These are phyloP conservation scores for Thuidium tamariscinum DNA, from an alignment of 225 moss, liverwort and hornwort species.

Conservation along the genomic window DNA sequence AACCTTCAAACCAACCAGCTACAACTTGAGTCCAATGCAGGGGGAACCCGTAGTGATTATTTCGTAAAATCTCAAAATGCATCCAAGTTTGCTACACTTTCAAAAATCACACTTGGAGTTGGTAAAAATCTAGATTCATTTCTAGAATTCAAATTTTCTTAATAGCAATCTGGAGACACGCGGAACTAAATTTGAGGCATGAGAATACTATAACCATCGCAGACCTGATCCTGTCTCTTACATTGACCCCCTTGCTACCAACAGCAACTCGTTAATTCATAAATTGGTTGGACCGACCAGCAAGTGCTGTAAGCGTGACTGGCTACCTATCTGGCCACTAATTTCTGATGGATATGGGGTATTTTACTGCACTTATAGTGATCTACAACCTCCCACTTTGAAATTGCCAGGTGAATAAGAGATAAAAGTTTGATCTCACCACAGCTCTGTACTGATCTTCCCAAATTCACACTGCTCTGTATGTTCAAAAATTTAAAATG, in stretches of 20 bases:
- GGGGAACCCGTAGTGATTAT: background rate
- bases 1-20: slow-evolving; percentile 32
- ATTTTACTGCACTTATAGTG: background rate
- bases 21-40: background rate
- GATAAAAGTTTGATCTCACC: background rate
- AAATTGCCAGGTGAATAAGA: background rate
- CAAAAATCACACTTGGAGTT: background rate
- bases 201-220: background rate
- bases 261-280: background rate
- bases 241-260: background rate
- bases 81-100: background rate
- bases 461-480: background rate
- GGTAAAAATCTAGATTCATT: background rate
- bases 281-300: background rate
- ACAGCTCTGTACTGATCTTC: background rate
- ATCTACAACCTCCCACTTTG: background rate
- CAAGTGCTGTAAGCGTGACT: background rate
- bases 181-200: too few species aligned
- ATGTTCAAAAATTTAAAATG: background rate
- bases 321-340: background rate
- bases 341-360: background rate
- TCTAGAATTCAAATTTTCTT: background rate
- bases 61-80: background rate
- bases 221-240: background rate
- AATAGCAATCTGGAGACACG: background rate